Conservation (phyloP, 495 filamentous ascomycete genomes). For the Schizothecium vesticola region DNA sequence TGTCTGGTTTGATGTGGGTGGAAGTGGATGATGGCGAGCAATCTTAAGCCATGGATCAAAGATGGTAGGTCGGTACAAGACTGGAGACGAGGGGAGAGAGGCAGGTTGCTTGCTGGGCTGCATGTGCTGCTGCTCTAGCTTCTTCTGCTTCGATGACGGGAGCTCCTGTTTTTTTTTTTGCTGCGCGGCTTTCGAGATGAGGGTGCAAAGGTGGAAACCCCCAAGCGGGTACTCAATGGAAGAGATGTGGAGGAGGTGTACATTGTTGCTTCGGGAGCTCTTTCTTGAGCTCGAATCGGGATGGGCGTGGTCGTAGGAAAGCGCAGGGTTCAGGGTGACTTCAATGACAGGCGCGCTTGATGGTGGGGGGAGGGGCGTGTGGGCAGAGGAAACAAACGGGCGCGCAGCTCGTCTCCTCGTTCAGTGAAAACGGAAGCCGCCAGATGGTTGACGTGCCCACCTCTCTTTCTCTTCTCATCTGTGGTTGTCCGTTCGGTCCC, state of each 20-base stretch:
- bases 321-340: neutral
- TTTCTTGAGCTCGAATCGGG: neutral
- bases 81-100: neutral
- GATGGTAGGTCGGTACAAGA: neutral
- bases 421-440: constrained; percentile 10
- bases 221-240: constrained; percentile 15
- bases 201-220: constrained; percentile 20
- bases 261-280: neutral
- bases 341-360: neutral
- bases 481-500: neutral
- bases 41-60: neutral
- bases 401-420: neutral
- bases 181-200: constrained; percentile 15
- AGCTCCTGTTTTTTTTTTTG: constrained; percentile 11
- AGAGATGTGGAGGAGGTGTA: neutral
- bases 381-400: neutral
- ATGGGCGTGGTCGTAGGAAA: constrained; percentile 3
- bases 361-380: constrained; percentile 10
- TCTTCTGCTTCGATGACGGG: neutral
- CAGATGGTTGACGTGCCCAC: too few species aligned
- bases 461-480: neutral
- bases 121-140: constrained; percentile 10
- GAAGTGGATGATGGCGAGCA: neutral
- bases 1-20: neutral
- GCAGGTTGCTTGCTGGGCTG: neutral